Percentiles rank a stretch among this genome's conserved stretches.
phyloP scores from a whole-genome alignment of 768 basidiomycete species.

The Crassisporium funariophilum region DNA sequence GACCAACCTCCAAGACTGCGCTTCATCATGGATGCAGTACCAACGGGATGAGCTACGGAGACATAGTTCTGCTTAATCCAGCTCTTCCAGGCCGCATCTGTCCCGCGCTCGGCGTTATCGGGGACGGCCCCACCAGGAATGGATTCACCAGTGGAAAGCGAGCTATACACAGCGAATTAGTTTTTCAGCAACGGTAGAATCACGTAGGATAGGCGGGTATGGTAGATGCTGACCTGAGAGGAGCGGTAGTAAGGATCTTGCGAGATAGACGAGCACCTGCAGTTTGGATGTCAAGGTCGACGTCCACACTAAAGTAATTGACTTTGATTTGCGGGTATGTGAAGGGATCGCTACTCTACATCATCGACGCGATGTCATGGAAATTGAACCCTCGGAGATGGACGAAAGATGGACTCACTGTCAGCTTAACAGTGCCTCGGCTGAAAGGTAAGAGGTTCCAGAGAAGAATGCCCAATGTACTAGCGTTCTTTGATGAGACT shows the following conservation, averaged over 20 bases:
- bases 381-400: background rate
- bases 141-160: constrained; percentile 44
- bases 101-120: constrained; percentile 44
- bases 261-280: constrained; percentile 48
- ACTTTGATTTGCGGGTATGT: constrained; percentile 46
- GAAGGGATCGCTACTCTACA: constrained; percentile 49
- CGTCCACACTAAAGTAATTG: constrained; percentile 52
- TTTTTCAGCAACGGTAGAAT: background rate
- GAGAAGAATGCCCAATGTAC: constrained; percentile 48
- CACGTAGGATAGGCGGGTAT: too few species aligned
- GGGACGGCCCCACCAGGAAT: constrained; percentile 44
- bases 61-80: constrained; percentile 47
- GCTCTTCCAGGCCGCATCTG: constrained; percentile 45
- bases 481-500: too few species aligned
- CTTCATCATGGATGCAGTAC: constrained; percentile 48
- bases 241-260: constrained; percentile 40
- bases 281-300: constrained; percentile 52
- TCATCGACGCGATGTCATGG: background rate
- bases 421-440: constrained; percentile 51
- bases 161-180: constrained; percentile 18
- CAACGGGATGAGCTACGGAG: constrained; percentile 51
- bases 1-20: constrained; percentile 37
- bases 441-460: constrained; percentile 61
- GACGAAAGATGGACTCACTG: constrained; percentile 25
- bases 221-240: constrained; percentile 45